Conservation (phyloP, 1,284 basidiomycete species). For the Puccinia horiana region DNA sequence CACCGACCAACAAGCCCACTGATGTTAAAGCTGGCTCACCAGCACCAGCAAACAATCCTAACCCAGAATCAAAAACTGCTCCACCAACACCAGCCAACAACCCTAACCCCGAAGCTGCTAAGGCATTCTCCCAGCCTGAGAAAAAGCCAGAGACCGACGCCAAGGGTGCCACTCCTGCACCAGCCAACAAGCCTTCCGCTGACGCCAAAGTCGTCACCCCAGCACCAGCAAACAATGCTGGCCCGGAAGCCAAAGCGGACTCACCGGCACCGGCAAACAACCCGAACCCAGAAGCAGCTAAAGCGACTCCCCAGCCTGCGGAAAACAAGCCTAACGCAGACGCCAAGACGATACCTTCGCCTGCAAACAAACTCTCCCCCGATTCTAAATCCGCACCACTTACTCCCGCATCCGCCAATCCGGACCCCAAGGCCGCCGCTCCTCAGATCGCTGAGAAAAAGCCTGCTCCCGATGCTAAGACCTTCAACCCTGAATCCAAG, state of each 20-base stretch:
- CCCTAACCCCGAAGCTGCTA: not conserved
- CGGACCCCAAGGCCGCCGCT: not conserved
- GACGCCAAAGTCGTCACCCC: not conserved
- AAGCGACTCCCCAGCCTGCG: not conserved
- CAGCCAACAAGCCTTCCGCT: not conserved
- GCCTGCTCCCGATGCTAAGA: not conserved
- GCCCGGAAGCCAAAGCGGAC: not conserved
- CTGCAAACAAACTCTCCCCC: not conserved
- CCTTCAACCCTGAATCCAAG: not conserved
- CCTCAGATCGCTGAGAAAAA: not conserved
- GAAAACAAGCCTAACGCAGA: not conserved
- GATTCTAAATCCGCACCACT: not conserved
- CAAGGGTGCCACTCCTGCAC: not conserved
- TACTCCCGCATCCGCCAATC: not conserved
- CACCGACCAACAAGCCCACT: not conserved
- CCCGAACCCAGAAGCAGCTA: not conserved
- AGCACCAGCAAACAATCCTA: not conserved
- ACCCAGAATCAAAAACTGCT: not conserved
- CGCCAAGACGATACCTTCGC: not conserved
- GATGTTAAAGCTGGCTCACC: not conserved
- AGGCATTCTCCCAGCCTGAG: too few species aligned
- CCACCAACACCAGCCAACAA: not conserved
- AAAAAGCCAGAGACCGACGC: not conserved
- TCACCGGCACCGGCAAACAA: not conserved
- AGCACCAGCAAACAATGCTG: not conserved